A percentile compares a stretch with the other conserved stretches of the same genome.
Conservation (phyloP, 257 asterid species). For the Gardenia jasminoides region DNA sequence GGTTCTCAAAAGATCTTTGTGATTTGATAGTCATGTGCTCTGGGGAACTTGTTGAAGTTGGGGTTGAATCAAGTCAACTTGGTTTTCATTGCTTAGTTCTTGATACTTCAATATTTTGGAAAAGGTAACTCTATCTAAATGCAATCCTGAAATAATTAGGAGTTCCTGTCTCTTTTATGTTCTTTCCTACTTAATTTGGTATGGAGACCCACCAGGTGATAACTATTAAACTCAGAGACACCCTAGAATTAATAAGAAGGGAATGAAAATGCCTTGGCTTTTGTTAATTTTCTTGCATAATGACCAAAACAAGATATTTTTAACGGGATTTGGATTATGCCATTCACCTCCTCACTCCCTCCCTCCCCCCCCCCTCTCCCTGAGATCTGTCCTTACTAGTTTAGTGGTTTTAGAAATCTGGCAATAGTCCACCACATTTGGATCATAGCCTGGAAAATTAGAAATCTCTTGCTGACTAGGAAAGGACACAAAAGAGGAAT, state of each 20-base stretch:
- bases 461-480: neutral
- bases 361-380: neutral
- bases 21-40: constrained; percentile 67
- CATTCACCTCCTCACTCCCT: neutral
- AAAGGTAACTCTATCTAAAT: constrained; percentile 50
- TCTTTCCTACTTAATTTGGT: neutral
- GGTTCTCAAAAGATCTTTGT: constrained; percentile 73
- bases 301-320: neutral
- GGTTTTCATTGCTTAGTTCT: constrained; percentile 75
- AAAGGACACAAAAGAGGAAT: neutral
- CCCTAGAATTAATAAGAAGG: too few relatives aligned
- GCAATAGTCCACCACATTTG: neutral
- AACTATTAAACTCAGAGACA: too few relatives aligned
- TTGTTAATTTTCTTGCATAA: neutral
- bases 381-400: neutral
- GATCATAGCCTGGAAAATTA: neutral
- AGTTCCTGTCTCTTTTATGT: neutral
- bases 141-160: neutral
- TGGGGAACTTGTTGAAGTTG: constrained; percentile 52
- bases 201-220: too few relatives aligned
- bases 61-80: constrained; percentile 39
- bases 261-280: neutral
- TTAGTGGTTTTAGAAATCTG: neutral
- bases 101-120: constrained; percentile 72
- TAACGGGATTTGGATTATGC: neutral